A percentile compares a stretch with the other conserved stretches of the same genome.
Conservation (phyloP, 2,329 filamentous ascomycete species). For the Laburnicola sp. region DNA sequence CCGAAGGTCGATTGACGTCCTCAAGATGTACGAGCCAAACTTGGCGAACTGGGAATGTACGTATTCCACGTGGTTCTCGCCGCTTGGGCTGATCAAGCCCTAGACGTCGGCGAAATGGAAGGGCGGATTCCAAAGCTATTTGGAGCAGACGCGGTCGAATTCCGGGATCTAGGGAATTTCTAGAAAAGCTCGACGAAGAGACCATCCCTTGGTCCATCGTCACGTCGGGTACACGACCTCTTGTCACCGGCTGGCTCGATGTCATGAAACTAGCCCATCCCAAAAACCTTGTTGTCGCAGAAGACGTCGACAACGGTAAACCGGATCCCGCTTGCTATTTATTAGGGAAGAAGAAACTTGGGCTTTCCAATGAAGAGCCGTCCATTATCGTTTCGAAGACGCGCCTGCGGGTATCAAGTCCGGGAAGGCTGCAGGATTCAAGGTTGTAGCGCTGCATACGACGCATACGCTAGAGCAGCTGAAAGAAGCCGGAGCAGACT, state of each 20-base stretch:
- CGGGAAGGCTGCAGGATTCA: constrained; percentile 83
- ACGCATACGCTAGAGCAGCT: constrained; percentile 78
- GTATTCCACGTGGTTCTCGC: constrained; percentile 43
- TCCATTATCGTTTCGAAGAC: constrained; percentile 82
- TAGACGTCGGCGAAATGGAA: constrained; percentile 81
- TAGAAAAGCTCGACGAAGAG: constrained; percentile 65
- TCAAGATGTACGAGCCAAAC: constrained; percentile 76
- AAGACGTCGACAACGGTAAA: constrained; percentile 55
- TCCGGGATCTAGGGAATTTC: constrained; percentile 74
- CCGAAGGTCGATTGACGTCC: constrained; percentile 81
- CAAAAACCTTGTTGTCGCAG: constrained; percentile 52
- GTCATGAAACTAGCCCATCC: constrained; percentile 54
- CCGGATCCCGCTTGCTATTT: constrained; percentile 56
- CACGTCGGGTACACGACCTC: constrained; percentile 53
- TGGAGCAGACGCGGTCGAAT: constrained; percentile 82
- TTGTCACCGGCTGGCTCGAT: constrained; percentile 56
- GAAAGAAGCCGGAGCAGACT: constrained; percentile 77
- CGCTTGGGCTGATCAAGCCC: constrained; percentile 6
- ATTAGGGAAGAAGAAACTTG: constrained; percentile 48
- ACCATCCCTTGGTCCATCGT: constrained; percentile 81
- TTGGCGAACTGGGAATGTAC: constrained; percentile 92
- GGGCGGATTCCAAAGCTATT: constrained; percentile 74
- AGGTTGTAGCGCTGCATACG: constrained; percentile 80
- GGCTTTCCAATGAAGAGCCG: constrained; percentile 45
- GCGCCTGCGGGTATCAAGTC: constrained; percentile 81